Evolutionary conservation across 1,284 basidiomycete genomes (phyloP).

Genomic region (Cryptococcus maquisensis): DNA sequence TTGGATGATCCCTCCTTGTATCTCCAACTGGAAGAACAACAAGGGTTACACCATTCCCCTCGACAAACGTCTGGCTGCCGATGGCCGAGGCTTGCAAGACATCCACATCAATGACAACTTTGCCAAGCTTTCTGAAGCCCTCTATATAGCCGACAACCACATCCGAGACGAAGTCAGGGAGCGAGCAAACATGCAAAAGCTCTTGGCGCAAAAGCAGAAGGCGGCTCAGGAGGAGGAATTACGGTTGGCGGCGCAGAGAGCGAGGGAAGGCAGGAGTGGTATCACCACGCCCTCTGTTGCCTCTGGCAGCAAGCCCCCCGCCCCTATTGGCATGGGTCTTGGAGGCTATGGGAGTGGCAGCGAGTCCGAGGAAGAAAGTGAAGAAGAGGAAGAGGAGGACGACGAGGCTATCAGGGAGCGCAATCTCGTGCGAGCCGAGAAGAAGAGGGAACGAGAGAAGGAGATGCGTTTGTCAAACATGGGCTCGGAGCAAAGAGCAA

Average conservation of each 20-base stretch:
- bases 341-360: slow-evolving; percentile 80
- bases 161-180: slow-evolving; percentile 97
- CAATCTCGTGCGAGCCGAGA: slow-evolving; percentile 86
- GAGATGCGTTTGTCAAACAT: slow-evolving; percentile 99
- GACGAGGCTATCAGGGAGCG: slow-evolving; percentile 80
- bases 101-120: slow-evolving; percentile 99
- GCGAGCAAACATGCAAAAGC: slow-evolving; percentile 94
- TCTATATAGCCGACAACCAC: slow-evolving; percentile 95
- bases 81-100: slow-evolving; percentile 94
- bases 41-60: slow-evolving; percentile 99
- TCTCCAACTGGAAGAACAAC: slow-evolving; percentile 99
- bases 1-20: slow-evolving; percentile 99
- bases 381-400: slow-evolving; percentile 58
- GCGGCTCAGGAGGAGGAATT: slow-evolving; percentile 94
- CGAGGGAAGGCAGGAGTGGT: slow-evolving; percentile 87
- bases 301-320: slow-evolving; percentile 53
- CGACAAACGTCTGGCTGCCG: slow-evolving; percentile 96
- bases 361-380: slow-evolving; percentile 50
- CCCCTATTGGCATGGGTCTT: slow-evolving; percentile 56
- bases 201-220: slow-evolving; percentile 96
- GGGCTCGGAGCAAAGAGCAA: slow-evolving; percentile 94
- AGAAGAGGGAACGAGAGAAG: slow-evolving; percentile 87
- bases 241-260: slow-evolving; percentile 86
- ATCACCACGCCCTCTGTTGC: slow-evolving; percentile 51
- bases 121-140: slow-evolving; percentile 94